phyloP scores from a whole-genome alignment of 768 basidiomycete species.

The Cytidiella melzeri region DNA sequence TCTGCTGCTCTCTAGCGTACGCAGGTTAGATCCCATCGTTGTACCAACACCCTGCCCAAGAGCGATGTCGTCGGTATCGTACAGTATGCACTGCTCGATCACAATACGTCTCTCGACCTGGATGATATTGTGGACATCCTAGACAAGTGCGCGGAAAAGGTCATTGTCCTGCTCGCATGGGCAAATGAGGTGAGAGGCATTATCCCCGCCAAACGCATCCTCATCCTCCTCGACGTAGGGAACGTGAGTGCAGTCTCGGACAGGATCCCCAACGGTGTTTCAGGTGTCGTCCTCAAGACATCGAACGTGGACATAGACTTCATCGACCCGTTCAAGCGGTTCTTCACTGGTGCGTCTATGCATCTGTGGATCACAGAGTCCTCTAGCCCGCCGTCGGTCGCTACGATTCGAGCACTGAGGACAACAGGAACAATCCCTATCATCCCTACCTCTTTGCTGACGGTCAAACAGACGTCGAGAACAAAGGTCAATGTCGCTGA shows the following conservation, averaged over 20 bases:
- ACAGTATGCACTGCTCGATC: constrained; percentile 53
- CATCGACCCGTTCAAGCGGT: constrained; percentile 69
- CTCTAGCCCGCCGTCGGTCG: constrained; percentile 46
- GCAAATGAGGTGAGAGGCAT: constrained; percentile 61
- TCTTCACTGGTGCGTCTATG: constrained; percentile 59
- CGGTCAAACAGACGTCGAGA: constrained; percentile 45
- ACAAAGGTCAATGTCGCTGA: constrained; percentile 70
- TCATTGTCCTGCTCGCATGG: constrained; percentile 65
- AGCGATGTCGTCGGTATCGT: constrained; percentile 26
- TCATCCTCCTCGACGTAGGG: constrained; percentile 70
- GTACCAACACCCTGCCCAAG: constrained; percentile 29
- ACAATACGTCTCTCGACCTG: constrained; percentile 36
- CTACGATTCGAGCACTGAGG: constrained; percentile 54
- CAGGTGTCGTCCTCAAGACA: constrained; percentile 77
- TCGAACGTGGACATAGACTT: constrained; percentile 67
- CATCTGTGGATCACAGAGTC: constrained; percentile 49
- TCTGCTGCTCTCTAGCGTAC: constrained; percentile 49
- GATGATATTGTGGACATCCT: constrained; percentile 60
- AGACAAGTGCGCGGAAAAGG: constrained; percentile 74
- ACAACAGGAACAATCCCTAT: constrained; percentile 60
- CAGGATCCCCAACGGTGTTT: constrained; percentile 63
- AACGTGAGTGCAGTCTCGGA: constrained; percentile 73
- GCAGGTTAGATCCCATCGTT: constrained; percentile 75
- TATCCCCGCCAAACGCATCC: constrained; percentile 65
- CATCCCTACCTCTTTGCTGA: constrained; percentile 67